Evolutionary conservation across 768 basidiomycete genomes (phyloP).

Genomic region (Mycena rosella): DNA sequence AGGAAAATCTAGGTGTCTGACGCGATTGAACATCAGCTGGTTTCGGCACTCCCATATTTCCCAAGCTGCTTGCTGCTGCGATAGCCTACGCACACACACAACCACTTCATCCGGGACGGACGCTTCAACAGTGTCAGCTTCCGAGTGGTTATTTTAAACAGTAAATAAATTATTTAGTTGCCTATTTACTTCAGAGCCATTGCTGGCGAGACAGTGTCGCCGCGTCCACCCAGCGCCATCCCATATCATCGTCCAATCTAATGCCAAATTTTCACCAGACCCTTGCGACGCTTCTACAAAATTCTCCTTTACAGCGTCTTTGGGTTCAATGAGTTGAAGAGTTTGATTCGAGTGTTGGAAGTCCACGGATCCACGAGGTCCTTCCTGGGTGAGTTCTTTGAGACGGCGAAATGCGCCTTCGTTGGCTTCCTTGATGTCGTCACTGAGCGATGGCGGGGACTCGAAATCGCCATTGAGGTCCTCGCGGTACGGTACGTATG

Average conservation of each 20-base stretch:
- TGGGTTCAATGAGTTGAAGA: not conserved
- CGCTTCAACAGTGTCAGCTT: too few relatives aligned
- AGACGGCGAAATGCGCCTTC: slow-evolving; percentile 4
- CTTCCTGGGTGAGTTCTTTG: not conserved
- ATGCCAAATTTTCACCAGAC: not conserved
- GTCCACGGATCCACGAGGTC: not conserved
- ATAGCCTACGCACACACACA: too few relatives aligned
- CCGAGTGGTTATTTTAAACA: too few relatives aligned
- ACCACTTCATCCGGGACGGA: too few relatives aligned
- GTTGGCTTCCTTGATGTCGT: not conserved
- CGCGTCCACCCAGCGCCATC: slow-evolving; percentile 4
- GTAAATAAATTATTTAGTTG: too few relatives aligned
- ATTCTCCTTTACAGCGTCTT: not conserved
- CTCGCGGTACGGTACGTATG: not conserved
- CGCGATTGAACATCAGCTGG: too few relatives aligned
- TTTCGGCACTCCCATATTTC: too few relatives aligned
- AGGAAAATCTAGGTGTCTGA: too few relatives aligned
- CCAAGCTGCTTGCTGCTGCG: too few relatives aligned
- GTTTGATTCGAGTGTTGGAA: not conserved
- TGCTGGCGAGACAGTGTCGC: too few relatives aligned
- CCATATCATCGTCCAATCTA: slow-evolving; percentile 9
- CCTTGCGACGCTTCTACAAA: not conserved
- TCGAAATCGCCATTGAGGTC: not conserved
- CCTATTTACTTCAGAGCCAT: too few relatives aligned
- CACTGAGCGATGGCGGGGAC: not conserved